Evolutionary conservation across 2,329 filamentous ascomycete species (phyloP), one percentile per base, ranked within the genome.

Genomic region (Botrytis tulipae): DNA sequence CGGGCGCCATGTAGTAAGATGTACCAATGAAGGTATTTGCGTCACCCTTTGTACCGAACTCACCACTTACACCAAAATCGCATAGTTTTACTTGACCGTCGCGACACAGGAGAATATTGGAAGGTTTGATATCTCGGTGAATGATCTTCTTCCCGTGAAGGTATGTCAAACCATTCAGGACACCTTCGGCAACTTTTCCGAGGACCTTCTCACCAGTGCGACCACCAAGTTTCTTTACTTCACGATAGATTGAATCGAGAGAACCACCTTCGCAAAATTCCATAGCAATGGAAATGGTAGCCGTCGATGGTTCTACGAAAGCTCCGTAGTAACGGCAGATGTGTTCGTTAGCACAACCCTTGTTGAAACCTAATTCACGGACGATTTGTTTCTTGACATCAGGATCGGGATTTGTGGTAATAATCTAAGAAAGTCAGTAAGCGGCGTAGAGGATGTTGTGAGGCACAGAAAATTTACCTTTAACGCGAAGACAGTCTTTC

Each of bases 21-120:
- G 96, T 99, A 76, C 96, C 96, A 81, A 99, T 99, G 81, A 99
- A 99, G 0, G 96, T 99, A 82, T 98, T 98, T 77, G 96, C 96
- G 82, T 98, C 96, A 71, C 96, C 96, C 83, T 99, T 98, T 68
- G 96, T 99, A 77, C 96, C 97, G 81, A 98, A 98, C 82, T 98
- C 96, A 77, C 96, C 96, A 74, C 93, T 97, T 66, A 99, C 96
- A 78, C 96, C 96, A 82, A 99, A 99, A 84, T 99, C 96, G 84
- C 96, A 99, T 25, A 99, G 89, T 84, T 99, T 99, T 77, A 99
- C 95, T 79, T 97, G 93, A 48, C 96, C 96, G 77, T 93, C 91
- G 75, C 95, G 92, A 81, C 94, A 97, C 44, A 99, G 88, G 35
- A 99, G 87, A 78, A 99, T 98, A 82, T 99, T 99, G 76, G 93